Evolutionary conservation across 257 asterid species (phyloP).

Genomic region (Salvia rosmarinus): DNA sequence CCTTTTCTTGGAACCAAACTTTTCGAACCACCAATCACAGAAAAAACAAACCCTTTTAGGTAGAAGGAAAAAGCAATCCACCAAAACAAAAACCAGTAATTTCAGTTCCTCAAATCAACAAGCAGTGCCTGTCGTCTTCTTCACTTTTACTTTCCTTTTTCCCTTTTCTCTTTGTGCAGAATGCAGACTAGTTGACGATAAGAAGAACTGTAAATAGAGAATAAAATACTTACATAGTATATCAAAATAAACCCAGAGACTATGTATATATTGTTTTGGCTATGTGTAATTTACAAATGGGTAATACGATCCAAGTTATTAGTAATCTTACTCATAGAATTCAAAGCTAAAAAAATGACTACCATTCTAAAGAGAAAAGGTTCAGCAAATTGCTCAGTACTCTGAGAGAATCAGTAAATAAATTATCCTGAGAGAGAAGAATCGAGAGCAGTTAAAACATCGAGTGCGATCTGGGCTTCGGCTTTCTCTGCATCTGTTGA

Average conservation of each 20-base stretch:
- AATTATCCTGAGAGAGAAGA: slow-evolving; percentile 48
- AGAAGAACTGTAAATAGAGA: background rate
- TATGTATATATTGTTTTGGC: background rate
- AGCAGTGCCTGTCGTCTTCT: slow-evolving; percentile 23
- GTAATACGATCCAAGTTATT: background rate
- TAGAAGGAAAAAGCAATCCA: slow-evolving; percentile 17
- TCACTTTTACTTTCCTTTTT: slow-evolving; percentile 14
- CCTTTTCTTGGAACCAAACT: slow-evolving; percentile 12
- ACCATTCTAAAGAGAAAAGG: background rate
- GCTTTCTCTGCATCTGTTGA: slow-evolving; percentile 52
- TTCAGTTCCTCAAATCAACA: slow-evolving; percentile 26
- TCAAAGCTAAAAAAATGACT: background rate
- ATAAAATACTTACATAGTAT: background rate
- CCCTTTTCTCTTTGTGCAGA: background rate
- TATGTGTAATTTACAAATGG: background rate
- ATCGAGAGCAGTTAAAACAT: slow-evolving; percentile 52
- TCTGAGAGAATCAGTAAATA: background rate
- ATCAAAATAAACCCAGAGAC: background rate
- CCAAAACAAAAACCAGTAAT: slow-evolving; percentile 14
- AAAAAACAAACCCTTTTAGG: slow-evolving; percentile 12
- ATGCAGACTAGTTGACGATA: background rate
- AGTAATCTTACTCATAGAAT: background rate
- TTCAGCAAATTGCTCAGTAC: background rate
- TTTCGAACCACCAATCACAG: slow-evolving; percentile 14
- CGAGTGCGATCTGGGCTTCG: slow-evolving; percentile 57